Base-by-base conservation (phyloP, 2,329 filamentous ascomycete species). In the Talaromyces islandicus region DNA sequence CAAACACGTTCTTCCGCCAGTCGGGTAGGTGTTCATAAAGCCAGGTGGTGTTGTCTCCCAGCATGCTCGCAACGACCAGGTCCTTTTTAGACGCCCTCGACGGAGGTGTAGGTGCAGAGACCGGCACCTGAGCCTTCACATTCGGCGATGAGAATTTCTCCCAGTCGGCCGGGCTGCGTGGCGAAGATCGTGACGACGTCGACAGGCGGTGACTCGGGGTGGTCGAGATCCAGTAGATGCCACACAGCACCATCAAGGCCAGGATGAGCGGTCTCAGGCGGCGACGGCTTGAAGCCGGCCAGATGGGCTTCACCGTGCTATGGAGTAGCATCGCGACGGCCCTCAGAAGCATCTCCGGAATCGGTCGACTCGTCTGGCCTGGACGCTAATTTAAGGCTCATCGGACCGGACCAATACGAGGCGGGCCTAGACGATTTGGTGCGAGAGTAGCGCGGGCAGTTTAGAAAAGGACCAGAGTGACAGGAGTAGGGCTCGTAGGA, bases 1-100 rank as follows among this genome's bases (percentile, higher is more conserved):
- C 77, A 67, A 85, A 85, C 60, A 85, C 76, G 61, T 77, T 82
- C 68, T 80, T 79, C 61, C 78, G 74, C 81, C 81, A 84, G 24
- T 75, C 73, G 1, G 75, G 71, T 35, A 77, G 71, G 61, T 71
- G 63, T 35, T 76, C 68, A 25, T 67, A 67, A 41, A 77, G 57
- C 76, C 76, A 78, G 6, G 73, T 71, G 7, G 71, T 74, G 64
- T 78, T 69, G 53, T 77, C 75, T 1, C 54, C 63, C 58, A 69
- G 71, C 69, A 75, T 72, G 63, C 73, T 76, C 5, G 75, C 76
- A 48, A 77, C 70, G 27, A 78, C 67, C 67, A 77, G 67, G 53
- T 69, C 68, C 62, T 71, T 73, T 6, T 63, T 64, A 52, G 66
- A 46, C 3, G 48, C 14, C 1, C 24, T 35, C 29, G 41, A 27